Evolutionary conservation across 1,284 basidiomycete species (phyloP), one percentile per base, ranked within the genome.

Genomic region (Melampsora americana): DNA sequence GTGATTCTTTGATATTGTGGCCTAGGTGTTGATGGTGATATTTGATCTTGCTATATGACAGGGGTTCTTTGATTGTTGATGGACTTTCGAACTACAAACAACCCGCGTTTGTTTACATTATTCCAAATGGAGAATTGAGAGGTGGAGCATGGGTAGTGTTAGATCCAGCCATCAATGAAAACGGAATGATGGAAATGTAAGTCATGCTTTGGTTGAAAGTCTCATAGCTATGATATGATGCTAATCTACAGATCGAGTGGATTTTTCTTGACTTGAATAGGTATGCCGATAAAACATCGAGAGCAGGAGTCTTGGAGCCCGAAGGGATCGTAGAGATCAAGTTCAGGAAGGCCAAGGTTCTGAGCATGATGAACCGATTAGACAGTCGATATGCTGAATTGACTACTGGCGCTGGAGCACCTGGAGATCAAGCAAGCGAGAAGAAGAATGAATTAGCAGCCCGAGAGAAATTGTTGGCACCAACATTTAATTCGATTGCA

Each of bases 71-170:
- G 80, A 99, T 99, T 79, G 96, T 99, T 84, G 96, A 99, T 83
- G 96, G 95, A 61, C 87, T 99, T 48, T 95, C 93, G 67, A 90
- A 88, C 83, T 99, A 97, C 88, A 95, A 93, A 84, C 93, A 96
- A 81, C 96, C 96, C n/a, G 91, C 97, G 79, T 98, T 98, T 83
- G 92, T 99, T 77, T 98, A 99, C 86, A 95, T 99, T 79, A 91
- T 98, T 12, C 96, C 96, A 44, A 96, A 98, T 81, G 96, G 95
- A 80, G 96, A 99, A 84, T 89, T 99, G 66, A 94, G 96, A 83
- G 96, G 96, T 83, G 96, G 96, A 82, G 96, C 96, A 60, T 99
- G 95, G 95, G 96, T 99, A 79, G 96, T 99, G 5, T 88, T 99
- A 76, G 96, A 99, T 84, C 94, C 95, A 35, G 92, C 93, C 28